Conservation (phyloP, 352 stramenopile genomes). For the Pythium aquatile region DNA sequence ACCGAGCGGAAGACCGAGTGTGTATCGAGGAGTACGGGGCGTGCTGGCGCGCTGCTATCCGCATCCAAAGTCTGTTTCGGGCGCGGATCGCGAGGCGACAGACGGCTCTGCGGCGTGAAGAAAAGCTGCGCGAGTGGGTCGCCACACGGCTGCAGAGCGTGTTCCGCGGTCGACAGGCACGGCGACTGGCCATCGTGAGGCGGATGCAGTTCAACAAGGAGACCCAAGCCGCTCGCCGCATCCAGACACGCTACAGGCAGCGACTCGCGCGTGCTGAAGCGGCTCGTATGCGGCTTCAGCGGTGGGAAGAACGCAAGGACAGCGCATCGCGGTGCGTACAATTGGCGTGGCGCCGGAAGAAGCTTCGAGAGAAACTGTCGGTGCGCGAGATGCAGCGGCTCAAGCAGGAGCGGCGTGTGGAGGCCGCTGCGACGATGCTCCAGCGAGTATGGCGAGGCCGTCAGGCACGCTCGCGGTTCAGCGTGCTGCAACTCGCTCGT, state of each 20-base stretch:
- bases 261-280: conserved; percentile 21
- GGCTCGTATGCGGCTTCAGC: conserved; percentile 16
- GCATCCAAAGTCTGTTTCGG: conserved; percentile 71
- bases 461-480: conserved; percentile 31
- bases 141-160: conserved; percentile 61
- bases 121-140: conserved; percentile 51
- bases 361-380: conserved; percentile 32
- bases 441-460: conserved; percentile 77
- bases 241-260: conserved; percentile 58
- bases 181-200: conserved; percentile 40
- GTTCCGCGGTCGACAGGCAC: conserved; percentile 57
- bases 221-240: conserved; percentile 48
- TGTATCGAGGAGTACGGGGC: conserved; percentile 86
- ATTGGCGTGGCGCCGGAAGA: conserved; percentile 43
- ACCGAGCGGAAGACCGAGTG: conserved; percentile 75
- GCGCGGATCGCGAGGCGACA: conserved; percentile 44
- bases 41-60: conserved; percentile 59
- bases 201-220: conserved; percentile 53
- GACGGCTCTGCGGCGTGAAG: conserved; percentile 43
- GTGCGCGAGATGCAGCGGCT: conserved; percentile 19
- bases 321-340: conserved; percentile 40
- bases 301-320: conserved; percentile 22
- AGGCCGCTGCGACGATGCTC: conserved; percentile 47
- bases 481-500: conserved; percentile 33
- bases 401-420: conserved; percentile 13